Evolutionary conservation across 345 rosid genomes (phyloP), one percentile per base, ranked within the genome.

Genomic region (Populus simonii): DNA sequence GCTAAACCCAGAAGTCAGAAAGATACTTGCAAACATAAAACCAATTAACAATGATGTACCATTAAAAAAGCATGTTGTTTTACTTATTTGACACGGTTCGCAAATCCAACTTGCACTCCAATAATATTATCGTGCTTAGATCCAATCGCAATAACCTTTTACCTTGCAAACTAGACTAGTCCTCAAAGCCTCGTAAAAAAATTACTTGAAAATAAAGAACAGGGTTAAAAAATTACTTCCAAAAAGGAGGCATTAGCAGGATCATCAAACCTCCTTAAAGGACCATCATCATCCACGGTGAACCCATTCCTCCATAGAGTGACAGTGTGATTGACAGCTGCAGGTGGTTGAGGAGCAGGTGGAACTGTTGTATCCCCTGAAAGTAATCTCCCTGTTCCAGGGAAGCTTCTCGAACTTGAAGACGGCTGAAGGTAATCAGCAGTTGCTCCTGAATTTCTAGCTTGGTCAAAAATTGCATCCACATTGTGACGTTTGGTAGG

Each of bases 261-360:
- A 79, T 96, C 99, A 76, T 89, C 90, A 83, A 93, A 81, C 33
- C 89, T 88, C 77, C 91, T 84, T 33, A 96, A 75, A 8, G 93
- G 96, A 59, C 98, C 99, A 89, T 93, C 99, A 89, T 93, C 92
- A 86, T 93, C 89, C 3, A 96, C 84, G 0, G 98, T 96, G 83
- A 96, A 96, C 36, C 99, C 99, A 51, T 96, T 92, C 85, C 85
- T 88, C 99, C 97, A 96, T 74, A 96, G 90, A 53, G 91, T 90
- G 63, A 96, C 83, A 39, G 84, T 87, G 87, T 92, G 98, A 72
- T 81, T 84, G 76, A 89, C 83, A 70, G 43, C 41, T 75, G 92
- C 93, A 77, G 91, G 92, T 2, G 86, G 91, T 38, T 57, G 90
- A 39, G 93, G 84, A 81, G 93, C 77, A 78, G 91, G 70, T 2